phyloP scores from a whole-genome alignment of 192 early-diverging fungal species.

The Coemansia furcata region DNA sequence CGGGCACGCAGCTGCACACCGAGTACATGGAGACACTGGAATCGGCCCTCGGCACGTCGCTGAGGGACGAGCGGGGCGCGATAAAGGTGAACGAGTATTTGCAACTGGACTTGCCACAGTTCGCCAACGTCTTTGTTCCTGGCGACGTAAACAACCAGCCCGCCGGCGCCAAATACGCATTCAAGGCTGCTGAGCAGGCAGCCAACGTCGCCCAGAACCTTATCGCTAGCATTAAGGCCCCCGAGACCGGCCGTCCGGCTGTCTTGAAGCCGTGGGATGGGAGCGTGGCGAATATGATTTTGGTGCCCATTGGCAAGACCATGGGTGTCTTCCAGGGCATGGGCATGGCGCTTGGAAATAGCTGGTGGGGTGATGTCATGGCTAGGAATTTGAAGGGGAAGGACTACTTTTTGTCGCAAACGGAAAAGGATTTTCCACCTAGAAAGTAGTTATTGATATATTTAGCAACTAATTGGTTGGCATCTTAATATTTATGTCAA shows the following conservation, averaged over 20 bases:
- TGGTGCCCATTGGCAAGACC: conserved; percentile 40
- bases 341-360: conserved; percentile 40
- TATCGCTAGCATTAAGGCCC: conserved; percentile 15
- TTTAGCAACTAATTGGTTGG: too few relatives aligned
- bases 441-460: too few relatives aligned
- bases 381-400: conserved; percentile 31
- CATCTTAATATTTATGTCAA: too few relatives aligned
- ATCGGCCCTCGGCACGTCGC: conserved; percentile 4
- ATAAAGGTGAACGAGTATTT: conserved; percentile 53
- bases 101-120: conserved; percentile 33
- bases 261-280: conserved; percentile 23
- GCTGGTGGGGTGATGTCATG: conserved; percentile 29
- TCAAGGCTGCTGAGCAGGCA: conserved; percentile 26
- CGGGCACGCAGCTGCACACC: conserved; percentile 45
- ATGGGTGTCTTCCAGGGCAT: conserved; percentile 39
- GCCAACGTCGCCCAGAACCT: conserved; percentile 30
- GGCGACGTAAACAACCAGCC: conserved; percentile 55
- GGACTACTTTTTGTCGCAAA: conserved; percentile 31
- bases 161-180: conserved; percentile 24
- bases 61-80: conserved; percentile 35
- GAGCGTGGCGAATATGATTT: conserved; percentile 19
- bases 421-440: conserved; percentile 7
- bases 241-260: not conserved
- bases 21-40: conserved; percentile 51
- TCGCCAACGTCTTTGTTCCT: conserved; percentile 53